These are phyloP conservation scores for Gryganskiella cystojenkinii DNA, from an alignment of 192 early-diverging fungal genomes.

Conservation along the genomic window DNA sequence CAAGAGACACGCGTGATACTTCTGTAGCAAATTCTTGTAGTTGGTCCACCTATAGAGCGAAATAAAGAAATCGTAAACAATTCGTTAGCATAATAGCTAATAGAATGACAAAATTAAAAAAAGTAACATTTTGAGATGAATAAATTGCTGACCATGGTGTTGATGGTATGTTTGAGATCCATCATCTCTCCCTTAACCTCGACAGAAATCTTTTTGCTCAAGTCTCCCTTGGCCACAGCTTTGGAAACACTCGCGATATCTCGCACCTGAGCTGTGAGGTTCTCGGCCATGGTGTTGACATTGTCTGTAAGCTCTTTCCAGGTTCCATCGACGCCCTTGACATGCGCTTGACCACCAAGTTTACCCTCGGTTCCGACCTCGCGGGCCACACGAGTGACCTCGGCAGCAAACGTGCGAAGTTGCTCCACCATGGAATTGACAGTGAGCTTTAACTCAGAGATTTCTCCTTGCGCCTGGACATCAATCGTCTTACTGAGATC, in stretches of 20 bases:
- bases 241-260: slow-evolving; percentile 74
- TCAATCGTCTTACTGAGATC: slow-evolving; percentile 67
- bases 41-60: no score
- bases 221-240: slow-evolving; percentile 70
- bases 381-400: slow-evolving; percentile 68
- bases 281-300: slow-evolving; percentile 77
- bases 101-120: no score
- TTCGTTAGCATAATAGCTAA: no score
- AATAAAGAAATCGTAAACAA: no score
- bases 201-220: slow-evolving; percentile 61
- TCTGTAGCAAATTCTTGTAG: slow-evolving; percentile 19
- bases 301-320: slow-evolving; percentile 76
- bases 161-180: slow-evolving; percentile 62
- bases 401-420: slow-evolving; percentile 49
- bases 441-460: slow-evolving; percentile 70
- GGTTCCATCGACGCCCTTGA: slow-evolving; percentile 67
- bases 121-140: no score
- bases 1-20: slow-evolving; percentile 60
- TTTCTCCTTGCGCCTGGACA: slow-evolving; percentile 69
- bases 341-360: slow-evolving; percentile 69
- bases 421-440: slow-evolving; percentile 75
- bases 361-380: slow-evolving; percentile 77
- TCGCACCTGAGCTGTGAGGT: slow-evolving; percentile 74
- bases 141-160: no score
- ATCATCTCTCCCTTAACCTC: slow-evolving; percentile 65